Percentiles rank a stretch among this genome's conserved stretches.
These are phyloP conservation scores for Prosopis cineraria DNA, from an alignment of 306 rosid species.

Conservation along the genomic window DNA sequence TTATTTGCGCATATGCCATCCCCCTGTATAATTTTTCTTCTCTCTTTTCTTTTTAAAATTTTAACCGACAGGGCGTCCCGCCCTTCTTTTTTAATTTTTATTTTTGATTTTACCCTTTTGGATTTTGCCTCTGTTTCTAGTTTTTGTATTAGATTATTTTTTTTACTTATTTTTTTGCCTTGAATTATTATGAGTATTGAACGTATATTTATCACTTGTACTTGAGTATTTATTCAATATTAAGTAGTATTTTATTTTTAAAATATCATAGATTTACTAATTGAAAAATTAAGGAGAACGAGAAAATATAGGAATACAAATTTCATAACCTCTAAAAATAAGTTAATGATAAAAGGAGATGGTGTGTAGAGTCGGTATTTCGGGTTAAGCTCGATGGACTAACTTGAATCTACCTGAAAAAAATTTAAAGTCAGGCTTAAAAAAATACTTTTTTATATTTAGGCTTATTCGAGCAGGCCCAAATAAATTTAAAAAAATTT, in stretches of 20 bases:
- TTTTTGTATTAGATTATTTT: neutral
- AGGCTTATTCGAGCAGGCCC: no score
- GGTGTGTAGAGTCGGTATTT: no score
- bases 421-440: no score
- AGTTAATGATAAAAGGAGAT: neutral
- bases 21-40: neutral
- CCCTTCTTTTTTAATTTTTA: neutral
- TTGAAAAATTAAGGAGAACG: neutral
- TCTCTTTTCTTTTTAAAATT: neutral
- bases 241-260: neutral
- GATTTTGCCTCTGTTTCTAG: neutral
- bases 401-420: no score
- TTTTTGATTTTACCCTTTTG: neutral
- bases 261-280: neutral
- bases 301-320: neutral
- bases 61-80: neutral
- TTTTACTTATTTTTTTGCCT: no score
- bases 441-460: no score
- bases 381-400: no score
- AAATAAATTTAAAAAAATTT: no score
- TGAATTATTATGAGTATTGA: neutral
- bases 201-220: no score
- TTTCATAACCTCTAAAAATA: neutral
- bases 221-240: neutral
- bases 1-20: constrained; percentile 49